phyloP scores from a whole-genome alignment of 495 filamentous ascomycete species.

The Trichoderma reesei region DNA sequence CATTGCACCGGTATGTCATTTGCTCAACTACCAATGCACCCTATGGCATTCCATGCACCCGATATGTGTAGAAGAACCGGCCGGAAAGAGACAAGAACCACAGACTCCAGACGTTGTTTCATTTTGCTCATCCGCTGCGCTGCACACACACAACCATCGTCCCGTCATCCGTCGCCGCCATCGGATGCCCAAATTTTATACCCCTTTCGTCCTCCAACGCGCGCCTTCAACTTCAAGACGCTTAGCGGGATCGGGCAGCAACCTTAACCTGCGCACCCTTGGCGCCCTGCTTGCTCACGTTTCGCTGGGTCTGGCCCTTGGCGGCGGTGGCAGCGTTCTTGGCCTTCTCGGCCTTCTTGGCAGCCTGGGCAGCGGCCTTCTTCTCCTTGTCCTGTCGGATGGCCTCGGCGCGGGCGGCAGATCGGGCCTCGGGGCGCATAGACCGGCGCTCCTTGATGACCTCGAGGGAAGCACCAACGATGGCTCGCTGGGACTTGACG shows the following conservation, averaged over 20 bases:
- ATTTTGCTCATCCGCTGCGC: conserved; percentile 9
- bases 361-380: conserved; percentile 72
- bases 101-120: conserved; percentile 15
- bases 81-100: conserved; percentile 11
- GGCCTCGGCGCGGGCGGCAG: conserved; percentile 79
- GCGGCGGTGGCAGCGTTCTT: conserved; percentile 69
- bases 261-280: conserved; percentile 86
- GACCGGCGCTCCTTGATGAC: conserved; percentile 98
- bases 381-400: conserved; percentile 97
- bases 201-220: too few species aligned
- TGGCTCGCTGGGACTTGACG: conserved; percentile 96
- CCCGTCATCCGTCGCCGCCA: conserved; percentile 6
- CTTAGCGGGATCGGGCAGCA: conserved; percentile 79
- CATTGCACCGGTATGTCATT: conserved; percentile 12
- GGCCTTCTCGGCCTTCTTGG: conserved; percentile 99
- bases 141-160: background rate
- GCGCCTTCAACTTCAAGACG: background rate
- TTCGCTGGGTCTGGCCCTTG: conserved; percentile 62
- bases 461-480: conserved; percentile 97
- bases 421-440: conserved; percentile 86
- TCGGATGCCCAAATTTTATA: background rate
- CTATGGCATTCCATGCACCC: conserved; percentile 13
- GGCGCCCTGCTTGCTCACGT: conserved; percentile 92
- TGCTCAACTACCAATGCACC: conserved; percentile 13
- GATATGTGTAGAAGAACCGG: conserved; percentile 12